Conservation (phyloP, 495 filamentous ascomycete species). For the Cercophora samala region DNA sequence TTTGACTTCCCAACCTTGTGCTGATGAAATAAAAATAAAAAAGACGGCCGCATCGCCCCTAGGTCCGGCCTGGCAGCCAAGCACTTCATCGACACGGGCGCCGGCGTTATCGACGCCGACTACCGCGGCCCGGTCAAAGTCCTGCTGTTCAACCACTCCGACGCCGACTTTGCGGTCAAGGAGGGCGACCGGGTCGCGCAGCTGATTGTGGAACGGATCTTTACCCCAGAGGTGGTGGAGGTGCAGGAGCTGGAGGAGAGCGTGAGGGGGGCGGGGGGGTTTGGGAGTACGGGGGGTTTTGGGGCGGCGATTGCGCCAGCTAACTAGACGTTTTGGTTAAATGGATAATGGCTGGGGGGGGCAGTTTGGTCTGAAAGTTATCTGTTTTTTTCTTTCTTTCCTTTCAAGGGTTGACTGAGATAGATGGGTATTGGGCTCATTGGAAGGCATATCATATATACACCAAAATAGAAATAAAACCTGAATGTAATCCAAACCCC, state of each 20-base stretch:
- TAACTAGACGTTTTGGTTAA: too few species aligned
- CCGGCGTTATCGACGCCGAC: conserved; percentile 95
- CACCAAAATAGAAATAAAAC: background rate
- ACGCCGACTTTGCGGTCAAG: conserved; percentile 75
- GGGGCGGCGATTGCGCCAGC: background rate
- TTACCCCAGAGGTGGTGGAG: conserved; percentile 83
- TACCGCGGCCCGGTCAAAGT: conserved; percentile 94
- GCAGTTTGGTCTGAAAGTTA: too few species aligned
- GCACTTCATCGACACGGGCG: conserved; percentile 90
- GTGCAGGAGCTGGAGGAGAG: conserved; percentile 88
- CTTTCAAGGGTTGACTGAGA: too few species aligned
- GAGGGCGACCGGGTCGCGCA: conserved; percentile 89
- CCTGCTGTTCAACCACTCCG: conserved; percentile 86
- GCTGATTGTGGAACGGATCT: conserved; percentile 89
- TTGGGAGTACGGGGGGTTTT: conserved; percentile 77
- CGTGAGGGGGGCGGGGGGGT: conserved; percentile 84
- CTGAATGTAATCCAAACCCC: background rate
- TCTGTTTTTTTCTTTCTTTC: too few species aligned
- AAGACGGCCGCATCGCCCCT: conserved; percentile 89
- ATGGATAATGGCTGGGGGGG: too few species aligned
- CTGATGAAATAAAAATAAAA: conserved; percentile 11
- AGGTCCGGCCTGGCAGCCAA: conserved; percentile 88
- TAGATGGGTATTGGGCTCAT: too few species aligned
- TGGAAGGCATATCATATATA: too few species aligned
- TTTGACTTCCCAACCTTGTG: background rate